phyloP scores from a whole-genome alignment of 352 stramenopile genomes.

The Elongisporangium anandrum region DNA sequence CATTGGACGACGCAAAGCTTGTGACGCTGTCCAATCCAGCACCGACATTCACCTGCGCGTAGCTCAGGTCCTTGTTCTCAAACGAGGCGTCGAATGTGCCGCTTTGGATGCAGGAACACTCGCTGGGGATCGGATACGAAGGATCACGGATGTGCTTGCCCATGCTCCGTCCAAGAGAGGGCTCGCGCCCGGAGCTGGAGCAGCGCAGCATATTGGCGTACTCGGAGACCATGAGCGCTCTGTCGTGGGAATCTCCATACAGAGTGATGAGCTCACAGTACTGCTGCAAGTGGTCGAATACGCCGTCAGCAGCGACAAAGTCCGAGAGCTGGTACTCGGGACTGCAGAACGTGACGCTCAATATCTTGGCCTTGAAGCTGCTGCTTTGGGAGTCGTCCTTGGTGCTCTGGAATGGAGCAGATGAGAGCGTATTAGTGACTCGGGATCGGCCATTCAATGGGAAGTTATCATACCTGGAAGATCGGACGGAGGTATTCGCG shows the following conservation, averaged over 20 bases:
- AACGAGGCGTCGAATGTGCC: constrained; percentile 8
- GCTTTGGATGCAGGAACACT: constrained; percentile 9
- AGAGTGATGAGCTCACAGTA: constrained; percentile 47
- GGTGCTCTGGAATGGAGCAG: no score
- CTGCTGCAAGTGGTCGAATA: constrained; percentile 34
- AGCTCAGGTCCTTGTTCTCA: constrained; percentile 13
- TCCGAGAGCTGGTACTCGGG: constrained; percentile 45
- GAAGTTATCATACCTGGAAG: constrained; percentile 8
- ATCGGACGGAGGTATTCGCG: constrained; percentile 9
- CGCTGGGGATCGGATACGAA: constrained; percentile 11
- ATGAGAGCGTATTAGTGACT: no score
- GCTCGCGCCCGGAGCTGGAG: constrained; percentile 1
- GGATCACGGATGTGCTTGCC: constrained; percentile 11
- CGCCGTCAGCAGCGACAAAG: constrained; percentile 33
- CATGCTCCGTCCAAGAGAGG: constrained; percentile 14
- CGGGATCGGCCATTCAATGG: not conserved
- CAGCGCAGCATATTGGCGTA: constrained; percentile 8
- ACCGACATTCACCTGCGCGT: constrained; percentile 12
- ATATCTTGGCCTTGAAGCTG: constrained; percentile 3
- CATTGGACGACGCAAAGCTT: constrained; percentile 6
- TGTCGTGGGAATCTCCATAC: constrained; percentile 35
- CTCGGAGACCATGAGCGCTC: constrained; percentile 13
- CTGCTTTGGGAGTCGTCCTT: no score
- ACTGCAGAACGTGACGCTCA: constrained; percentile 49
- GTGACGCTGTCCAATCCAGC: constrained; percentile 8